Base-by-base conservation (phyloP, 352 stramenopile genomes). In the Phytopythium montanum region DNA sequence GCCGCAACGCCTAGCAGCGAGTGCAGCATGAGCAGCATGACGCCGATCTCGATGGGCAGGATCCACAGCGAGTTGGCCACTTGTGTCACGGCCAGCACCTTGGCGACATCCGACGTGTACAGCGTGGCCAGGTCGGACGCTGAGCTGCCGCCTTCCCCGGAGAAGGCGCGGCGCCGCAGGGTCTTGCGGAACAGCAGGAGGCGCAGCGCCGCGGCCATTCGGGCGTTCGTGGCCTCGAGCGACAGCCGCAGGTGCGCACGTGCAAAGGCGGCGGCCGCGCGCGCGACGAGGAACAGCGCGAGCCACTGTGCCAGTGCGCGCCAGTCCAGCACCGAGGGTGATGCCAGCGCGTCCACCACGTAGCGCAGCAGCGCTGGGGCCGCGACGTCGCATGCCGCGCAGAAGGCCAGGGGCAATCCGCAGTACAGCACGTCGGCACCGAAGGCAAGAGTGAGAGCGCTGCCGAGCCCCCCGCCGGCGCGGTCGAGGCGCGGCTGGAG, bases 61-160 rank as follows among this genome's bases (percentile, higher is more conserved):
- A 88, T 68, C 75, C 73, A 85, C 2, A 87, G 14, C 38, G 59
- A 60, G 55, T 89, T 88, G 53, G 79, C 54, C 16, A 67, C 49
- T 50, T 70, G 70, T 36, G 64, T 63, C 26, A 78, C 65, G 0
- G 68, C 79, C 9, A 87, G 29, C 5, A 87, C 21, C 31, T 62
- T 82, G 33, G 92, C 69, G 0, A 92, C 77, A 66, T 99, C 95
- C 34, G 97, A 90, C 5, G 87, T 88, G 60, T 97, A 96, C 14
- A 99, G 74, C 59, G 98, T 99, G 9, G 88, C 82, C 34, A 98
- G 88, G 70, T 98, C 89, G 29, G 72, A 61, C 3, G 42, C 31
- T 36, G 31, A 1, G 31, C 31, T 1, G 5, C 8, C 60, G 16
- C 25, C 12, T 44, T 34, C 26, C 64, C 62, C 28, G 74, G 10